Percentiles rank a stretch among this genome's conserved stretches.
These are phyloP conservation scores for Zancudomyces culisetae DNA, from an alignment of 371 early-diverging fungal genomes.

Conservation along the genomic window DNA sequence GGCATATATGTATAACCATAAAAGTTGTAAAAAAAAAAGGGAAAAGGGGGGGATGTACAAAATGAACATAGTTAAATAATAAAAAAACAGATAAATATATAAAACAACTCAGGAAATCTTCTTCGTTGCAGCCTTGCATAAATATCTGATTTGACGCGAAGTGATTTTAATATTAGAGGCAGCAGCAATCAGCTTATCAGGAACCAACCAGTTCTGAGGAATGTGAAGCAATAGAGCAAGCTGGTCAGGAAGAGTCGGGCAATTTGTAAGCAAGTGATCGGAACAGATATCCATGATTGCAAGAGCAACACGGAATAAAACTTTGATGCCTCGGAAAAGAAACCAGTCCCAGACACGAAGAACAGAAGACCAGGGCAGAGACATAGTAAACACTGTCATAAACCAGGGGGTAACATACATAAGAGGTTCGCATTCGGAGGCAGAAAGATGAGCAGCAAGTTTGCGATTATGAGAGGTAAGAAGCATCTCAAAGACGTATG, in stretches of 20 bases:
- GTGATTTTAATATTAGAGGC: conserved; percentile 44
- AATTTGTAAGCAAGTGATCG: conserved; percentile 42
- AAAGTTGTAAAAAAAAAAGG: too few relatives aligned
- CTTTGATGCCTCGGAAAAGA: conserved; percentile 50
- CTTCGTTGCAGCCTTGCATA: too few relatives aligned
- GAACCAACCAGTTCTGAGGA: conserved; percentile 46
- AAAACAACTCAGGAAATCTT: too few relatives aligned
- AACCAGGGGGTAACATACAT: conserved; percentile 91
- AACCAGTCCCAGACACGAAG: conserved; percentile 88
- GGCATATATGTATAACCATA: too few relatives aligned
- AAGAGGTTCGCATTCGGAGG: conserved; percentile 57
- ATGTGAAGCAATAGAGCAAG: conserved; percentile 61
- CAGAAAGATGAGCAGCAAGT: conserved; percentile 50
- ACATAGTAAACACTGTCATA: conserved; percentile 73
- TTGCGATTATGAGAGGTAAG: conserved; percentile 47
- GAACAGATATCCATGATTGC: conserved; percentile 43
- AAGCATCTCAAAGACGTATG: conserved; percentile 62
- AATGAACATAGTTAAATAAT: too few relatives aligned
- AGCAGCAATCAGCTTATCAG: conserved; percentile 43
- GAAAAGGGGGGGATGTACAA: too few relatives aligned
- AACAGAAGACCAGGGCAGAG: conserved; percentile 78
- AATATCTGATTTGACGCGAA: conserved; percentile 15
- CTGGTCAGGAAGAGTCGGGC: conserved; percentile 57
- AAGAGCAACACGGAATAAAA: conserved; percentile 63
- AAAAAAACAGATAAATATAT: too few relatives aligned